Evolutionary conservation across 73 alveolate genomes (phyloP), one percentile per base, ranked within the genome.

Genomic region (Tetrahymena borealis): DNA sequence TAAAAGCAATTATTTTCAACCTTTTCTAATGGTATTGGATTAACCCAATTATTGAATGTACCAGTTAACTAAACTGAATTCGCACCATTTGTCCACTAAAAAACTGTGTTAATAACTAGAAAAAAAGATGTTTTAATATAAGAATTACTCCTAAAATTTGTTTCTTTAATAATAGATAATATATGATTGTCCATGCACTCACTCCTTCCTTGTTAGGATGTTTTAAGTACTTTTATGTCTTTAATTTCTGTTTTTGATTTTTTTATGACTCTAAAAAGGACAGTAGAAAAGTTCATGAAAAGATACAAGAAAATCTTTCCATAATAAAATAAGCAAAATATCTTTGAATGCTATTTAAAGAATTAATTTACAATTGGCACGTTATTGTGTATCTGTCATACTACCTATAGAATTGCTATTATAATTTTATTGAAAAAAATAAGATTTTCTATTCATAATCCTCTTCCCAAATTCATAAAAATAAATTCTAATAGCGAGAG

Each of bases 41-140:
- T 97, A 39, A 90, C 91, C 99, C 99, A 97, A 79, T 94, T 78
- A 90, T 91, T 95, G 95, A 97, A 97, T 20, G 97, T 78, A 38
- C 99, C 99, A 18, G 96, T 94, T 18, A 97, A 91, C 36, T 41
- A 91, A 12, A 96, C 98, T 12, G 96, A 91, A 36, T 97, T 90
- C 15, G 98, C 99, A 4, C 98, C 98, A 38, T 95, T 92, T 79
- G 91, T 94, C 98, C 99, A 97, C 39, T 96, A 93, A 93, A 97
- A 97, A 31, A 38, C 32, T 13, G 95, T 93, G 32, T 93, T 93
- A 8, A 93, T 92, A 39, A 93, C 93, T 90, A 38, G n/a, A 32
- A 36, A 60, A 24, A 24, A 60, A 60, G 28, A 60, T 24, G 3
- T 24, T n/a, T 24, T 60, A 0, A 60, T 15, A 60, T 20, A 18